Evolutionary conservation across 2,329 filamentous ascomycete species (phyloP), one percentile per base, ranked within the genome.

Genomic region (Fusarium sp.): DNA sequence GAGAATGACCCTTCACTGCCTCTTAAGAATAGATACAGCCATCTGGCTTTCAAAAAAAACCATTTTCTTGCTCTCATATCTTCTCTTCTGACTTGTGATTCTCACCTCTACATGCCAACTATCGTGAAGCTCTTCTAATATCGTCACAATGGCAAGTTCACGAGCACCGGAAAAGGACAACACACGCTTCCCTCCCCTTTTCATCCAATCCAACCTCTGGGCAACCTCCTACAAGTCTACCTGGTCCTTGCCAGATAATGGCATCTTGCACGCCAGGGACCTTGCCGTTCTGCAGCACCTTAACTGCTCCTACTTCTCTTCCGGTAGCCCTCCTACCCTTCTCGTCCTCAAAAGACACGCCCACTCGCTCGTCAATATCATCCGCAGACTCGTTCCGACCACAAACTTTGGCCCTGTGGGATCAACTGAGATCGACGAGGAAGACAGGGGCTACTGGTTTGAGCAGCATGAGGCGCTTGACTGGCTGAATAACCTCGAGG

Each of bases 251-350:
- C 68, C 74, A n/a, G 67, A 66, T 6, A 62, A 66, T 17, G 68
- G 74, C 11, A 55, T 75, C 19, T 22, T 74, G 8, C 71, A 56
- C 6, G 32, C 55, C 2, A 32, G 59, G 0, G 75, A 76, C 8
- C 37, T 77, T 1, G 24, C 63, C 8, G 67, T 76, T 13, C 71
- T 80, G 19, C 48, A 66, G 28, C 81, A 87, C 65, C 78, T 88
- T 64, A 88, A 86, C 76, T 89, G 87, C 75, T 79, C 80, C 58
- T 88, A 87, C 68, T 77, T 89, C 39, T 89, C 86, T 4, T 86
- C 84, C 3, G 83, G 82, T 6, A 74, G 78, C 7, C 77, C 85
- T 5, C 86, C 86, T 2, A 88, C 86, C 0, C 78, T 89, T n/a
- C 76, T 84, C 2, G 80, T 85, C 2, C 79, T 89, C 35, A 89